Evolutionary conservation across 306 rosid genomes (phyloP).

Genomic region (Casuarina equisetifolia): DNA sequence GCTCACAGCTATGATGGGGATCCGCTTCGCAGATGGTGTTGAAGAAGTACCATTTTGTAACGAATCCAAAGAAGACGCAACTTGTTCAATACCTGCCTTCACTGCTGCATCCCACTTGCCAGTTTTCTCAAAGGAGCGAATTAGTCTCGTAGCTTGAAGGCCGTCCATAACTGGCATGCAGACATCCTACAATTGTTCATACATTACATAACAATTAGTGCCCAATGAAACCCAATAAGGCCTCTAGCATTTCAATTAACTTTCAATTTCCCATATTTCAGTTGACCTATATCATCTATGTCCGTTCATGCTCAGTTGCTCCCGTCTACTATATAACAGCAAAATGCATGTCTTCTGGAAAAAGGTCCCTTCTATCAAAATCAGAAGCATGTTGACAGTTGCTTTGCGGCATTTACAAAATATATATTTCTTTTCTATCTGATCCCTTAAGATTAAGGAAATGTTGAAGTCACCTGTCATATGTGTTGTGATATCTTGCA

Average conservation of each 20-base stretch:
- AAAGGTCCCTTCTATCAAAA: not conserved
- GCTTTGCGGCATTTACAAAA: not conserved
- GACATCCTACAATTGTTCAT: conserved; percentile 62
- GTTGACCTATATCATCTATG: not conserved
- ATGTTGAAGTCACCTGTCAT: not conserved
- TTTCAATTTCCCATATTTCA: not conserved
- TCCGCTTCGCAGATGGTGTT: conserved; percentile 37
- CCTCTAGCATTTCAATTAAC: not conserved
- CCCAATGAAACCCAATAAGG: not conserved
- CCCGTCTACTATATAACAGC: not conserved
- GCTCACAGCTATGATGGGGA: conserved; percentile 79
- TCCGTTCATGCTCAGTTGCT: not conserved
- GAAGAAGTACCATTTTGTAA: conserved; percentile 25
- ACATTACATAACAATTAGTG: conserved; percentile 4
- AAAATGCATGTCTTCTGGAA: not conserved
- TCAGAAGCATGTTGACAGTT: not conserved
- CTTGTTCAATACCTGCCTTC: conserved; percentile 59
- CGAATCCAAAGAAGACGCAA: conserved; percentile 26
- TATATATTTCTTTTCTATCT: not conserved
- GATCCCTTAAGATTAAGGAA: not conserved
- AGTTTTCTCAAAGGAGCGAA: conserved; percentile 83
- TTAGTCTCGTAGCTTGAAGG: conserved; percentile 81
- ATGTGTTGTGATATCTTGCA: not conserved
- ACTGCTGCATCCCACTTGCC: conserved; percentile 85
- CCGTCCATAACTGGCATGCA: conserved; percentile 97